Evolutionary conservation across 805 yeast genomes (phyloP).

Genomic region (Barnettozyma sucrosica): DNA sequence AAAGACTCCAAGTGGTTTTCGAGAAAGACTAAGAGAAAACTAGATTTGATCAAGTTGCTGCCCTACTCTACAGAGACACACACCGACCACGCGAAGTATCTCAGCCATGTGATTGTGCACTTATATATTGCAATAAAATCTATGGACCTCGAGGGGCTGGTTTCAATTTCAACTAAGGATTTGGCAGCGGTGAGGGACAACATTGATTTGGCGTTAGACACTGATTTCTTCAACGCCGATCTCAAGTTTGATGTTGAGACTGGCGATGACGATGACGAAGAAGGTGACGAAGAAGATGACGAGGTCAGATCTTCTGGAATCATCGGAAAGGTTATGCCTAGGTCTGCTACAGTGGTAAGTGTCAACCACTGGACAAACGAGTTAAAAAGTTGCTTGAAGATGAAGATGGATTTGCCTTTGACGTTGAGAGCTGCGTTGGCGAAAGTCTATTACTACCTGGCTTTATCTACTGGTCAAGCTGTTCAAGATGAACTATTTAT

Average conservation of each 20-base stretch:
- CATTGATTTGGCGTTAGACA: constrained; percentile 46
- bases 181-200: constrained; percentile 41
- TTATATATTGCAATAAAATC: constrained; percentile 72
- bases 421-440: constrained; percentile 54
- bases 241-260: constrained; percentile 32
- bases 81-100: constrained; percentile 62
- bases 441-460: constrained; percentile 62
- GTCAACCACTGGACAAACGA: constrained; percentile 87
- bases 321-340: constrained; percentile 57
- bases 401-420: constrained; percentile 77
- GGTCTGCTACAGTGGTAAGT: constrained; percentile 66
- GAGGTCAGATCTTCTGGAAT: constrained; percentile 34
- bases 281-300: constrained; percentile 33
- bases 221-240: constrained; percentile 41
- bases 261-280: constrained; percentile 34
- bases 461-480: constrained; percentile 68
- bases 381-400: constrained; percentile 66
- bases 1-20: constrained; percentile 36
- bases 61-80: constrained; percentile 75
- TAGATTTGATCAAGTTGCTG: constrained; percentile 35
- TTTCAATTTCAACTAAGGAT: constrained; percentile 64
- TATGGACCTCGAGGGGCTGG: constrained; percentile 65
- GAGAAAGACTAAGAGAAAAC: constrained; percentile 29
- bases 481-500: constrained; percentile 55
- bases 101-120: constrained; percentile 75